phyloP scores from a whole-genome alignment of 345 rosid species.

The Abelmoschus esculentus region DNA sequence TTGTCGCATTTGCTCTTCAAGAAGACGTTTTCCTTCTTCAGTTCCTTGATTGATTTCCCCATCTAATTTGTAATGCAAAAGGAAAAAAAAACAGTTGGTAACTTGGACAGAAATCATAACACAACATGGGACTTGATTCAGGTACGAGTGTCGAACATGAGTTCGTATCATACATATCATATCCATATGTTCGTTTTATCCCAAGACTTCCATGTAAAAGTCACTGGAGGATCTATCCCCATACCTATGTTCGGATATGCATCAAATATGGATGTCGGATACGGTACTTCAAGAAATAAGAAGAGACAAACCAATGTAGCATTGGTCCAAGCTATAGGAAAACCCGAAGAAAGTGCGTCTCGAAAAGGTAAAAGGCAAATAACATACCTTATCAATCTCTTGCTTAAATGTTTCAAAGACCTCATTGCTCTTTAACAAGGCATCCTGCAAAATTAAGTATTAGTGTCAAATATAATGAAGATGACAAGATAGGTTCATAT shows the following conservation, averaged over 20 bases:
- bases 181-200: neutral
- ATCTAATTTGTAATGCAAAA: conserved; percentile 31
- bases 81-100: neutral
- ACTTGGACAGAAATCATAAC: neutral
- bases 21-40: conserved; percentile 75
- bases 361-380: conserved; percentile 1
- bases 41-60: conserved; percentile 86
- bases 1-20: conserved; percentile 84
- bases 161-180: neutral
- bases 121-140: neutral
- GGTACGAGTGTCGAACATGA: neutral
- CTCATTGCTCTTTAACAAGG: conserved; percentile 82
- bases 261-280: too few species aligned
- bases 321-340: neutral
- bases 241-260: too few species aligned
- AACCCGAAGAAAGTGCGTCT: neutral
- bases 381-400: conserved; percentile 78
- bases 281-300: too few species aligned
- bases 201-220: neutral
- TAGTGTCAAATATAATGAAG: neutral
- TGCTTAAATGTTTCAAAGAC: conserved; percentile 89
- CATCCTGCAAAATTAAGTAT: conserved; percentile 48
- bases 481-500: neutral
- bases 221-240: too few species aligned
- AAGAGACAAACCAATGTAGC: neutral